Conservation (phyloP, 331 rosid genomes). For the Cydonia oblonga region DNA sequence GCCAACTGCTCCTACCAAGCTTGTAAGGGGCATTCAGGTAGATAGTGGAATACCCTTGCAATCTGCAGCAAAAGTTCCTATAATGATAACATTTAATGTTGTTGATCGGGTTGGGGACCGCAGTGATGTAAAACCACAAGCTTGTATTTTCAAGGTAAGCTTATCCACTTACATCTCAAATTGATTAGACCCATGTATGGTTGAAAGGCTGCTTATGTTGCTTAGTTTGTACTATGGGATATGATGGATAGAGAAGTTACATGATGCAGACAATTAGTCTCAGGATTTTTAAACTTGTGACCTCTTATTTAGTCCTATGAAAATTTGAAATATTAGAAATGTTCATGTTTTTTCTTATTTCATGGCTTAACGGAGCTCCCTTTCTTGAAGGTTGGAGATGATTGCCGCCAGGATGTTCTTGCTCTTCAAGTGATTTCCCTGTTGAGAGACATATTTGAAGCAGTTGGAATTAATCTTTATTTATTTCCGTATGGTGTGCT, state of each 20-base stretch:
- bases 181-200: background rate
- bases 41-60: constrained; percentile 97
- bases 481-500: constrained; percentile 93
- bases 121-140: constrained; percentile 73
- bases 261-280: background rate
- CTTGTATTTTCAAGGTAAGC: constrained; percentile 90
- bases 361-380: constrained; percentile 19
- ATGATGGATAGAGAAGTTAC: background rate
- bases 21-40: constrained; percentile 74
- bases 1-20: constrained; percentile 86
- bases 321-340: background rate
- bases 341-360: background rate
- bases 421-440: constrained; percentile 98
- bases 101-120: constrained; percentile 69
- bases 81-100: constrained; percentile 86
- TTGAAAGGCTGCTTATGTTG: background rate
- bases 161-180: background rate
- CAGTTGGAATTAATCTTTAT: constrained; percentile 83
- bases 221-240: background rate
- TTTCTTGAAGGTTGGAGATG: constrained; percentile 85
- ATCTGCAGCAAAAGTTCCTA: constrained; percentile 98
- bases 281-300: background rate
- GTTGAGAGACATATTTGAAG: constrained; percentile 87
- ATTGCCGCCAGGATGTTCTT: constrained; percentile 98
- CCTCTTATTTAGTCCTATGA: background rate